These are phyloP conservation scores for Nakazawaea wyomingensis DNA, from an alignment of 805 yeast species.

Conservation along the genomic window DNA sequence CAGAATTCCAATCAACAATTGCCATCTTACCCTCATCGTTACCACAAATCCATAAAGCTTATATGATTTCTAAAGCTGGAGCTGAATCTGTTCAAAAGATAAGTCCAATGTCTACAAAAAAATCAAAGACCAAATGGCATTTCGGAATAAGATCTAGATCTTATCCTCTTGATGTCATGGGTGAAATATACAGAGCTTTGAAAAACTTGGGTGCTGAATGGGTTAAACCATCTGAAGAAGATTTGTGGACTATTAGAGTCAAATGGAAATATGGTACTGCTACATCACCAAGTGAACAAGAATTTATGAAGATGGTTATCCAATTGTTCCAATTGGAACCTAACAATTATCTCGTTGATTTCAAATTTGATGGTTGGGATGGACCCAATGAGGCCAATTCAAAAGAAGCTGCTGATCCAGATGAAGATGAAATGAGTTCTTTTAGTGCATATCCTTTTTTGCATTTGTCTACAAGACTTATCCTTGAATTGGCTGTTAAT, in stretches of 20 bases:
- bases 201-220: constrained; percentile 95
- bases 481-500: constrained; percentile 96
- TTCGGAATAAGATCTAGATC: constrained; percentile 95
- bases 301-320: constrained; percentile 93
- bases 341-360: constrained; percentile 91
- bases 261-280: constrained; percentile 78
- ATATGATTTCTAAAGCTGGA: constrained; percentile 61
- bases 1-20: constrained; percentile 71
- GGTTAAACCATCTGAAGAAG: constrained; percentile 93
- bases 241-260: constrained; percentile 91
- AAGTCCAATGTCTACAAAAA: constrained; percentile 59
- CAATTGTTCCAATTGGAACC: constrained; percentile 95
- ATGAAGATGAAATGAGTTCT: constrained; percentile 76
- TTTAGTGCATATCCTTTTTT: constrained; percentile 93
- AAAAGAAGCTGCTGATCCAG: constrained; percentile 21
- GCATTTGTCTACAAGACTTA: constrained; percentile 85
- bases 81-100: constrained; percentile 27
- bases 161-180: constrained; percentile 97
- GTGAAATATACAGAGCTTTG: constrained; percentile 92
- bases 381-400: constrained; percentile 33
- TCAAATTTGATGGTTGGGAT: constrained; percentile 98
- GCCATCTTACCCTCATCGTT: constrained; percentile 91
- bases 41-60: constrained; percentile 92
- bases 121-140: constrained; percentile 96
- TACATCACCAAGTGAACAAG: constrained; percentile 24